These are phyloP conservation scores for Penicillium maclennaniae DNA, from an alignment of 495 filamentous ascomycete genomes.

Conservation along the genomic window DNA sequence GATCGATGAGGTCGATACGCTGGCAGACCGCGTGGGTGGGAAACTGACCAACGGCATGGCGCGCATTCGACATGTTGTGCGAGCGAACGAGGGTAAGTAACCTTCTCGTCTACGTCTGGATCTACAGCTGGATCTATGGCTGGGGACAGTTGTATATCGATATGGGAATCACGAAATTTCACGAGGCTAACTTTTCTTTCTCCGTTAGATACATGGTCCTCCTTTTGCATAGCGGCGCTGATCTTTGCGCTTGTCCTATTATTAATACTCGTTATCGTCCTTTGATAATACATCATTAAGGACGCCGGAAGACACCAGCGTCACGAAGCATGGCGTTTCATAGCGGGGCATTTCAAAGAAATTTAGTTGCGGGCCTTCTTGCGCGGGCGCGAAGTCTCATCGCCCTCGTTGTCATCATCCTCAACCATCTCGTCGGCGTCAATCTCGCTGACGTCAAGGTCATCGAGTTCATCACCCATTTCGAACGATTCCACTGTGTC, in stretches of 20 bases:
- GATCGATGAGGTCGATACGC: slow-evolving; percentile 72
- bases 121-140: neutral
- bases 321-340: slow-evolving; percentile 22
- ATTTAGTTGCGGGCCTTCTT: slow-evolving; percentile 43
- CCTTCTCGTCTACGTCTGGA: neutral
- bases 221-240: slow-evolving; percentile 85
- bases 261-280: slow-evolving; percentile 65
- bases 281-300: slow-evolving; percentile 41
- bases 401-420: slow-evolving; percentile 25
- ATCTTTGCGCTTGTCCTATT: slow-evolving; percentile 82
- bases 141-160: neutral
- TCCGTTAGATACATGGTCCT: slow-evolving; percentile 68
- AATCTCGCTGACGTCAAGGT: slow-evolving; percentile 30
- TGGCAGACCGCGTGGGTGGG: slow-evolving; percentile 83
- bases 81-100: slow-evolving; percentile 83
- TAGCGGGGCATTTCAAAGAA: slow-evolving; percentile 7
- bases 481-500: slow-evolving; percentile 33
- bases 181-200: slow-evolving; percentile 29
- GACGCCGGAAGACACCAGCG: slow-evolving; percentile 15
- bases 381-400: slow-evolving; percentile 31
- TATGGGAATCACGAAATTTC: slow-evolving; percentile 16
- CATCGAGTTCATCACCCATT: slow-evolving; percentile 24
- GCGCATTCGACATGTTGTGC: slow-evolving; percentile 76
- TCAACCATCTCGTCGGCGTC: slow-evolving; percentile 34
- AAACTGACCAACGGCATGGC: slow-evolving; percentile 82